Base-by-base conservation (phyloP, 1,284 basidiomycete species). In the Ceratobasidium papillatum region DNA sequence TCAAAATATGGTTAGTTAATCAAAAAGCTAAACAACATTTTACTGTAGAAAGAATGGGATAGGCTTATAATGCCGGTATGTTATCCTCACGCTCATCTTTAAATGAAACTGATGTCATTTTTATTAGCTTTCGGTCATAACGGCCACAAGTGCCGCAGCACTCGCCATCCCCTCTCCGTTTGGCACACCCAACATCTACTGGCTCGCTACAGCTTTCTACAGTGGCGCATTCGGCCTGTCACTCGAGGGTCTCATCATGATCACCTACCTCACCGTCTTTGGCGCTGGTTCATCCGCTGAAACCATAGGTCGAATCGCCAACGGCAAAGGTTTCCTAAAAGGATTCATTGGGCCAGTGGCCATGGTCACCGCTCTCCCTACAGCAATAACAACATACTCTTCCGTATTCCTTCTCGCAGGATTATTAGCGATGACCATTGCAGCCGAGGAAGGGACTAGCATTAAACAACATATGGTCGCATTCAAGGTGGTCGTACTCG, bases 81-180 rank as follows among this genome's bases (percentile, higher is more conserved):
- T 30, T 34, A 30, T 30, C 52, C 32, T 9, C 22, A 34, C 8
- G 43, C 38, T 8, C 8, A 45, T 7, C 30, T 51, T 2, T 9
- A 32, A 14, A 12, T 12, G 17, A 52, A 66, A 63, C 25, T 45
- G 14, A 63, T 11, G 3, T 11, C 30, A 8, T 22, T 12, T 30
- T 12, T 27, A 11, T 9, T 41, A 66, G 64, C 22, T 66, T 17
- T 66, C 64, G 7, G 64, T 66, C 32, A 66, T 66, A n/a, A 66
- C 64, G 9, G 64, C 64, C 43, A 73, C 69, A 22, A 73, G 69
- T 38, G 69, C 69, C 25, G 69, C 69, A 11, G 69, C 69, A n/a
- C 58, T 73, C 22, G 69, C 69, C n/a, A 73, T 73, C 30, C 69
- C 69, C n/a, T 73, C 69, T 41, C 69, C 69, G 11, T 73, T 73